Evolutionary conservation across 805 yeast genomes (phyloP), one percentile per base, ranked within the genome.

Genomic region (Candida montana): DNA sequence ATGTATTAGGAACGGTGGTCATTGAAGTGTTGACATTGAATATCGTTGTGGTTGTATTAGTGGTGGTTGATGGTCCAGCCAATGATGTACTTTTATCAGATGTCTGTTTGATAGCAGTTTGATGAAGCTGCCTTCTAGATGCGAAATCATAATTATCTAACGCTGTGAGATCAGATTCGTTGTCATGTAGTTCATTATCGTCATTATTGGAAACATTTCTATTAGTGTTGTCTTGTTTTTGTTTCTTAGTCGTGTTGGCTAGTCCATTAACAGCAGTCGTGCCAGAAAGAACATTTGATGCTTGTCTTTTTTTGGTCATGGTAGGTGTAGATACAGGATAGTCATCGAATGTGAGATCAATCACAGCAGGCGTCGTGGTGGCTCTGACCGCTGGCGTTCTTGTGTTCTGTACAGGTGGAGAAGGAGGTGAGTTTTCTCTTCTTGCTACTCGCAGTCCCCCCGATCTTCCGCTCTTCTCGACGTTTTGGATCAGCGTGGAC

Each of bases 311-410:
- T 12, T 30, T 29, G 24, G 23, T 5, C 7, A 26, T 10, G 9
- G 37, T 7, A 7, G 36, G 34, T 27, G 41, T 39, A 4, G 41
- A 9, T 1, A 9, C 33, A 4, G 38, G 33, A 4, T 50, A 46
- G 8, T 52, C 60, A 16, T 57, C 62, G 39, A 50, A 53, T 7
- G 60, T 57, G 12, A 55, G 35, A 36, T 59, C 63, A 13, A 54
- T 55, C 7, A 57, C 47, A 12, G 53, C 47, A 2, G 48, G 34
- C 2, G 37, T 36, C 4, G 35, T 27, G 7, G 31, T 13, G 6
- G 39, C 12, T 8, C 15, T 40, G 5, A 11, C 31, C 5, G 27
- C 34, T 26, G 51, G 34, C 4, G 46, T 30, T 19, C 9, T 33
- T 7, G 41, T 7, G 47, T 40, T 16, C 30, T 28, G 15, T 38